phyloP scores from a whole-genome alignment of 2,329 filamentous ascomycete species.

The Aspergillus floridensis region DNA sequence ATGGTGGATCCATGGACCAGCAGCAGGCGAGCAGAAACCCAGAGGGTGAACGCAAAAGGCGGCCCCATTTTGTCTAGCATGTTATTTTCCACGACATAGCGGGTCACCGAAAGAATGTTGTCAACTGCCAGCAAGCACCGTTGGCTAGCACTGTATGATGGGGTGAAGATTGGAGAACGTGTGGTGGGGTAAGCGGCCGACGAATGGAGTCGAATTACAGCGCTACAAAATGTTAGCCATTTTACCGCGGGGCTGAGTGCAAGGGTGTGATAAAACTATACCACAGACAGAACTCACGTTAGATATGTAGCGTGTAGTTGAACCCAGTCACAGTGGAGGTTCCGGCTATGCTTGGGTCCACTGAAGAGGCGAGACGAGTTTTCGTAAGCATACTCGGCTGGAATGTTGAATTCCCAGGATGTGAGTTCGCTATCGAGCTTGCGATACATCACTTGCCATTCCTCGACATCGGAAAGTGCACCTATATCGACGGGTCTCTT shows the following conservation, averaged over 20 bases:
- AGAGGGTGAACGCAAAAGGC: conserved; percentile 86
- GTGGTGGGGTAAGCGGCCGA: conserved; percentile 91
- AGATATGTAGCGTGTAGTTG: conserved; percentile 91
- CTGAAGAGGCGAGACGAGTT: conserved; percentile 79
- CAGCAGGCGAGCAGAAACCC: conserved; percentile 83
- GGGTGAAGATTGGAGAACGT: conserved; percentile 81
- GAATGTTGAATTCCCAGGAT: conserved; percentile 79
- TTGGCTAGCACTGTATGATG: conserved; percentile 81
- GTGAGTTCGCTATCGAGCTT: conserved; percentile 77
- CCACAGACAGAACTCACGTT: conserved; percentile 53
- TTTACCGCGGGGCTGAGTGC: background rate
- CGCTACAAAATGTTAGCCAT: conserved; percentile 42
- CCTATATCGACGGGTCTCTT: conserved; percentile 88
- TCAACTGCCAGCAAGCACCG: conserved; percentile 80
- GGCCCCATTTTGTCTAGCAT: conserved; percentile 80
- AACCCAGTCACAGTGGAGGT: conserved; percentile 77
- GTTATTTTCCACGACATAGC: conserved; percentile 71
- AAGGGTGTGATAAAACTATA: background rate
- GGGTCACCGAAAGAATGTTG: conserved; percentile 73
- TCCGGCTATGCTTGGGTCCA: conserved; percentile 61
- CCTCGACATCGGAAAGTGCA: conserved; percentile 76
- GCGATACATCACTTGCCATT: conserved; percentile 84
- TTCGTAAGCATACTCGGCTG: conserved; percentile 68
- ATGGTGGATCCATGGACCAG: conserved; percentile 90
- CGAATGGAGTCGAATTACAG: conserved; percentile 85